phyloP scores from a whole-genome alignment of 306 rosid genomes.

The Parietaria judaica region DNA sequence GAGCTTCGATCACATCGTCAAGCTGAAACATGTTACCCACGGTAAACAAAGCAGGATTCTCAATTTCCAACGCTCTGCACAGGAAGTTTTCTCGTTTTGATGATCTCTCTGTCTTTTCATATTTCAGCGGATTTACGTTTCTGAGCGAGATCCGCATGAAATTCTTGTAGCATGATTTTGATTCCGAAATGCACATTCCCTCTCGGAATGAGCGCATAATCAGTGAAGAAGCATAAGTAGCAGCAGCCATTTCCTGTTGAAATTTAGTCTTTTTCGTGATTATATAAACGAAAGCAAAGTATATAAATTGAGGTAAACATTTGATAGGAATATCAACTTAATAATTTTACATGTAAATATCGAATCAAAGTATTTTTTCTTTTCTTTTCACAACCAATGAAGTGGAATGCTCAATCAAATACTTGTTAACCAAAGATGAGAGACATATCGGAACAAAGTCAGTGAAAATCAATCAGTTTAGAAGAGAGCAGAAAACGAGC shows the following conservation, averaged over 20 bases:
- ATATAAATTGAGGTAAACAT: neutral
- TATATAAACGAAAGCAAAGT: neutral
- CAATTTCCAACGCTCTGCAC: slow-evolving; percentile 35
- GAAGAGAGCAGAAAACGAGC: too few species aligned
- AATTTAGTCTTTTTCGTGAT: slow-evolving; percentile 6
- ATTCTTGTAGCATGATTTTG: slow-evolving; percentile 19
- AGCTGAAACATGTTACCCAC: slow-evolving; percentile 56
- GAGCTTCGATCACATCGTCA: slow-evolving; percentile 81
- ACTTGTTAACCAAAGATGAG: too few species aligned
- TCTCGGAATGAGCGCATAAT: slow-evolving; percentile 39
- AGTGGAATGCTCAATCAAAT: too few species aligned
- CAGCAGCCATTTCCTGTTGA: slow-evolving; percentile 39
- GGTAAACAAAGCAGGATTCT: slow-evolving; percentile 34
- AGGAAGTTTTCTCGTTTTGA: slow-evolving; percentile 21
- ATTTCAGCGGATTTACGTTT: slow-evolving; percentile 21
- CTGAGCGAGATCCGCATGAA: slow-evolving; percentile 10
- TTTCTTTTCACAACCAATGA: too few species aligned
- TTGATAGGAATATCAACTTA: too few species aligned
- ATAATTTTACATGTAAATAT: too few species aligned
- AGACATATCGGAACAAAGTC: too few species aligned
- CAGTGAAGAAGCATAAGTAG: slow-evolving; percentile 29
- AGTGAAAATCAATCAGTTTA: too few species aligned
- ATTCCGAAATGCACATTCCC: slow-evolving; percentile 21
- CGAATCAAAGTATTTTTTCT: too few species aligned
- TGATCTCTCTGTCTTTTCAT: slow-evolving; percentile 12